These are phyloP conservation scores for Daldinia concentrica DNA, from an alignment of 495 filamentous ascomycete genomes.

Conservation along the genomic window DNA sequence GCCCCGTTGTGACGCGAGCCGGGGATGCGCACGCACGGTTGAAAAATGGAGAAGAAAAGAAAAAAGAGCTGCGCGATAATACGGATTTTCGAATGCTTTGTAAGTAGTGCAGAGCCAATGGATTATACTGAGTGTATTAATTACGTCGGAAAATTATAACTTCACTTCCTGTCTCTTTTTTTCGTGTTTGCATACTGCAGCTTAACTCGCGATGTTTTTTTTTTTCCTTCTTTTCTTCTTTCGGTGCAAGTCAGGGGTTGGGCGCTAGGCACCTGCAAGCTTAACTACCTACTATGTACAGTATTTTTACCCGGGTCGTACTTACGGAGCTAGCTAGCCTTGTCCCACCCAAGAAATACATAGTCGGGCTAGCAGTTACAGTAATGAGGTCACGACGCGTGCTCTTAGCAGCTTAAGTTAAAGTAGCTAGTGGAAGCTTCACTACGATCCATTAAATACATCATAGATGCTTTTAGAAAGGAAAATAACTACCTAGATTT, in stretches of 20 bases:
- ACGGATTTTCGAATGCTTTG: slow-evolving; percentile 18
- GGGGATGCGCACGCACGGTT: slow-evolving; percentile 23
- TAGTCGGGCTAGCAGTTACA: not conserved
- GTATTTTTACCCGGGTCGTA: slow-evolving; percentile 16
- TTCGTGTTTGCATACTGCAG: slow-evolving; percentile 1
- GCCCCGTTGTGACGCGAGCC: not conserved
- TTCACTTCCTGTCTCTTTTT: not conserved
- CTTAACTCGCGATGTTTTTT: slow-evolving; percentile 30
- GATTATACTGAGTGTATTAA: slow-evolving; percentile 33
- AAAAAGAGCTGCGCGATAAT: slow-evolving; percentile 17
- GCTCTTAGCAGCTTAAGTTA: not conserved
- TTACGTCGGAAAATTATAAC: slow-evolving; percentile 27
- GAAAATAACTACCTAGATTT: not conserved
- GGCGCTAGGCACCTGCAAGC: slow-evolving; percentile 32
- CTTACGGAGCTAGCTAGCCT: slow-evolving; percentile 16
- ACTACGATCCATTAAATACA: not conserved
- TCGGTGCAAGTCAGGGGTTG: slow-evolving; percentile 27
- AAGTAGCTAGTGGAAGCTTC: not conserved
- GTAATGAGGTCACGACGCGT: not conserved
- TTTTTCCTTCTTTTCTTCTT: slow-evolving; percentile 10
- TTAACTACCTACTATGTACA: slow-evolving; percentile 10
- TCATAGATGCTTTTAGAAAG: not conserved
- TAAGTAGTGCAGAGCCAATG: slow-evolving; percentile 33
- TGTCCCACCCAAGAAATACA: slow-evolving; percentile 15
- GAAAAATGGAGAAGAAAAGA: slow-evolving; percentile 8